A percentile compares a stretch with the other conserved stretches of the same genome.
Evolutionary conservation across 2,329 filamentous ascomycete species (phyloP).

Genomic region (Stylonectria norvegica): DNA sequence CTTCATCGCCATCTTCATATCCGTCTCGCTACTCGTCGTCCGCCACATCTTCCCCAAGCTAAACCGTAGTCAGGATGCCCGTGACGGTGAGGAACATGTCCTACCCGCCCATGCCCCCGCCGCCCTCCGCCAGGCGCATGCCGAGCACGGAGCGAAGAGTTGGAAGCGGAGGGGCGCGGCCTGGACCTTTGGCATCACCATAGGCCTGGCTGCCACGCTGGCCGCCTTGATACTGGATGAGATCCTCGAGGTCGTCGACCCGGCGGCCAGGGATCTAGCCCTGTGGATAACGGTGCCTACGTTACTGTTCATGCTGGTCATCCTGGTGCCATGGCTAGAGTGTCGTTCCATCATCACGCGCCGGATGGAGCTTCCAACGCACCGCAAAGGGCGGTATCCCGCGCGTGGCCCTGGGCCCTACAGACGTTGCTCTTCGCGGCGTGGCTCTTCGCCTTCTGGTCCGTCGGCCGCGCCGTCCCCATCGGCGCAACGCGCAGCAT

Average conservation of each 20-base stretch:
- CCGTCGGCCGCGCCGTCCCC: conserved; percentile 62
- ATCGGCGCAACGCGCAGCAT: conserved; percentile 28
- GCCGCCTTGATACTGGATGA: conserved; percentile 81
- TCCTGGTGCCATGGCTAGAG: conserved; percentile 75
- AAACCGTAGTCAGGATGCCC: conserved; percentile 48
- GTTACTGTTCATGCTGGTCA: conserved; percentile 67
- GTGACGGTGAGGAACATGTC: conserved; percentile 58
- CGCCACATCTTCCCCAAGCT: conserved; percentile 72
- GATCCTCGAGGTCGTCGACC: conserved; percentile 71
- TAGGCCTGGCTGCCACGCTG: conserved; percentile 73
- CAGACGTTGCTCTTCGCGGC: conserved; percentile 58
- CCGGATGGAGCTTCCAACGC: conserved; percentile 61
- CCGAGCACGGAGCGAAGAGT: conserved; percentile 54
- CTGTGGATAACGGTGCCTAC: conserved; percentile 67
- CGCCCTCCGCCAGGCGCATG: conserved; percentile 55
- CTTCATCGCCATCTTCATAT: conserved; percentile 66
- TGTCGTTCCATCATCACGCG: conserved; percentile 61
- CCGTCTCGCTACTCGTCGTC: conserved; percentile 60
- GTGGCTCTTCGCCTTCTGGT: conserved; percentile 78
- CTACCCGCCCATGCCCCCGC: conserved; percentile 61
- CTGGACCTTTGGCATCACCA: conserved; percentile 69
- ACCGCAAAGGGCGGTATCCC: conserved; percentile 55
- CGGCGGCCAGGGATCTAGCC: conserved; percentile 63
- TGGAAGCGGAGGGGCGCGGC: conserved; percentile 52
- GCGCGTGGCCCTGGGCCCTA: conserved; percentile 60